Evolutionary conservation across 2,329 filamentous ascomycete species (phyloP).

Genomic region (Colletotrichum melonis): DNA sequence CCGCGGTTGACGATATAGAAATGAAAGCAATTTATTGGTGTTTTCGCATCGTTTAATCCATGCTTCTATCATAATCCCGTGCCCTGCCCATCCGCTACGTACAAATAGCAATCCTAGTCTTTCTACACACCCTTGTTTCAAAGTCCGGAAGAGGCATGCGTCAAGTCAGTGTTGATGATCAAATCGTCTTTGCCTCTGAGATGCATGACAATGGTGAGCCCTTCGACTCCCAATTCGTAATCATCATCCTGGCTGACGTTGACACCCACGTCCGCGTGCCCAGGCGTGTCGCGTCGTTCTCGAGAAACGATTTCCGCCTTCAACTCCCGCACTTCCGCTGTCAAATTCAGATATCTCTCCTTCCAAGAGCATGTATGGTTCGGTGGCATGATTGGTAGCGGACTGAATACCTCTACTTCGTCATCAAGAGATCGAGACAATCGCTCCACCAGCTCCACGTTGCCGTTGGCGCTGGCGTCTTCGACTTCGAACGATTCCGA

Average conservation of each 20-base stretch:
- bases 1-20: neutral
- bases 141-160: constrained; percentile 7
- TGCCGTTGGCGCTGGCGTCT: neutral
- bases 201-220: constrained; percentile 63
- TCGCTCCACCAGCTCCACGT: neutral
- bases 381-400: constrained; percentile 48
- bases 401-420: constrained; percentile 44
- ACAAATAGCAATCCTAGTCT: neutral
- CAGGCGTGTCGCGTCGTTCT: constrained; percentile 32
- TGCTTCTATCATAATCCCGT: constrained; percentile 25
- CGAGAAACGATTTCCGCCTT: constrained; percentile 50
- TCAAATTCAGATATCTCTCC: constrained; percentile 53
- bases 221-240: constrained; percentile 56
- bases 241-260: constrained; percentile 40
- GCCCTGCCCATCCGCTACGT: constrained; percentile 11
- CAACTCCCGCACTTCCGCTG: constrained; percentile 53
- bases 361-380: constrained; percentile 57
- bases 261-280: constrained; percentile 37
- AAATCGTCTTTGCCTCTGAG: constrained; percentile 61
- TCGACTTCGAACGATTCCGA: neutral
- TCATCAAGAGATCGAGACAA: neutral
- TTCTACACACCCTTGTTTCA: neutral
- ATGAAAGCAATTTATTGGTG: neutral
- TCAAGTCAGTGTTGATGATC: constrained; percentile 62
- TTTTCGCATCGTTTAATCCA: constrained; percentile 18